Conservation (phyloP, 768 basidiomycete genomes). For the Pluteus cervinus region DNA sequence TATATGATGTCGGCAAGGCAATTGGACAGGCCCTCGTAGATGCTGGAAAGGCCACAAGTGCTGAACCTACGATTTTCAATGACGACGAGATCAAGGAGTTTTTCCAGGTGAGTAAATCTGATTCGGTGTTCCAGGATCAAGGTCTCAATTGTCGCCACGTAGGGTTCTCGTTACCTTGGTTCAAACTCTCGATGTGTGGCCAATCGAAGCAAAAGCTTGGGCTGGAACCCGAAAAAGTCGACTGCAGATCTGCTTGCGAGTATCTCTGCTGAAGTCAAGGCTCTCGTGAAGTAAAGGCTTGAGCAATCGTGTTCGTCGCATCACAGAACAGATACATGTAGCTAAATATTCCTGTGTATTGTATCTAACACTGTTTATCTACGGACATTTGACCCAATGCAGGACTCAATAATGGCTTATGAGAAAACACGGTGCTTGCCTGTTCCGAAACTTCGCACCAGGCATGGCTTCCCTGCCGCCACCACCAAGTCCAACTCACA, state of each 20-base stretch:
- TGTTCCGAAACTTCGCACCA: neutral
- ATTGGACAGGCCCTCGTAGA: constrained; percentile 33
- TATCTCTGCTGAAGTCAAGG: constrained; percentile 32
- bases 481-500: constrained; percentile 60
- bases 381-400: neutral
- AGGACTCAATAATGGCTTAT: neutral
- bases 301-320: neutral
- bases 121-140: neutral
- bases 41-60: constrained; percentile 26
- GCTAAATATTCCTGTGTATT: neutral
- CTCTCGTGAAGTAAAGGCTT: constrained; percentile 5
- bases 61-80: constrained; percentile 41
- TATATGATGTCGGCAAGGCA: constrained; percentile 34
- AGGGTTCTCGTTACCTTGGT: constrained; percentile 28
- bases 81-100: constrained; percentile 39
- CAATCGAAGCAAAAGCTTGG: constrained; percentile 30
- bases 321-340: neutral
- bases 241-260: constrained; percentile 35
- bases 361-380: neutral
- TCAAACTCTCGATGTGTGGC: constrained; percentile 34
- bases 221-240: constrained; percentile 39
- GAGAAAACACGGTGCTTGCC: constrained; percentile 2
- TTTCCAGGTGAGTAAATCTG: constrained; percentile 19
- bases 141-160: neutral
- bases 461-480: constrained; percentile 15